Percentiles rank a stretch among this genome's conserved stretches.
Evolutionary conservation across 768 basidiomycete species (phyloP).

Genomic region (Russula sp.): DNA sequence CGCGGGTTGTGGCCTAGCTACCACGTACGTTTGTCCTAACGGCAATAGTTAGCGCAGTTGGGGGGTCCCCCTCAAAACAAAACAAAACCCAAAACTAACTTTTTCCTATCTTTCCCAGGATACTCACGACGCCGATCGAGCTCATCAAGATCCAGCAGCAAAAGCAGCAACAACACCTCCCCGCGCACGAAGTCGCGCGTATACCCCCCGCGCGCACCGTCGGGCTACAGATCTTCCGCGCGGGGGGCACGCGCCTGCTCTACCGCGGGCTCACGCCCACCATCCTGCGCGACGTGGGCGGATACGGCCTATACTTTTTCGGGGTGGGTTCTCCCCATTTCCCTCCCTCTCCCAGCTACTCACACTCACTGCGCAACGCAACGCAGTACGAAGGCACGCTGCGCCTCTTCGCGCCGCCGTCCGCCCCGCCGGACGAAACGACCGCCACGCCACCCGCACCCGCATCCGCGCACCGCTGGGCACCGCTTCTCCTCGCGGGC

Average conservation of each 20-base stretch:
- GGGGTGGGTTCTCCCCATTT: conserved; percentile 10
- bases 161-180: conserved; percentile 34
- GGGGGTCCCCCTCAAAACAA: too few relatives aligned
- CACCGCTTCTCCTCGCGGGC: conserved; percentile 61
- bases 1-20: conserved; percentile 69
- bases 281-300: conserved; percentile 64
- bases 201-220: conserved; percentile 40
- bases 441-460: conserved; percentile 14
- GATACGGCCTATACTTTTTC: conserved; percentile 77
- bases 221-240: conserved; percentile 47
- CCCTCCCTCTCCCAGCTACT: background rate
- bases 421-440: too few relatives aligned
- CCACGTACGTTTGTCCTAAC: conserved; percentile 53
- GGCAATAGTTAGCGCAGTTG: background rate
- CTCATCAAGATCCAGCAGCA: conserved; percentile 86
- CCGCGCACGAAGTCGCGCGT: background rate
- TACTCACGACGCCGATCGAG: conserved; percentile 79
- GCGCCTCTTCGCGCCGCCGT: conserved; percentile 38
- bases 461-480: conserved; percentile 25
- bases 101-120: conserved; percentile 33
- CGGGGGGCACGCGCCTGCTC: conserved; percentile 56
- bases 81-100: too few relatives aligned
- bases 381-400: conserved; percentile 59
- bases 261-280: conserved; percentile 76
- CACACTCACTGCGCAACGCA: background rate